A percentile compares a stretch with the other conserved stretches of the same genome.
Conservation (phyloP, 805 yeast species). For the Candida glaebosa region DNA sequence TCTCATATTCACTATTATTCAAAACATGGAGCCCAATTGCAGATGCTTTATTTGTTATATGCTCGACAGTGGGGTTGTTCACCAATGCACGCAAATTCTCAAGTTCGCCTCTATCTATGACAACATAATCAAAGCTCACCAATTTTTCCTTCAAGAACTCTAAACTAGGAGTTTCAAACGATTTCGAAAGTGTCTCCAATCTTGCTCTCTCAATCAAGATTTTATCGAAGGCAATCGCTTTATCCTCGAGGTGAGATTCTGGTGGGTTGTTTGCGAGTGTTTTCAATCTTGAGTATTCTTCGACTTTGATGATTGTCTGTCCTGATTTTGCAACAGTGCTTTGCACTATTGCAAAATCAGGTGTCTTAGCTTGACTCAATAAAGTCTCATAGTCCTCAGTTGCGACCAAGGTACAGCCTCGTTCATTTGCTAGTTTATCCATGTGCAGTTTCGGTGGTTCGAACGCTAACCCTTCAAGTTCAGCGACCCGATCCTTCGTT, state of each 20-base stretch:
- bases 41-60: slow-evolving; percentile 6
- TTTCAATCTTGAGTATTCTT: slow-evolving; percentile 6
- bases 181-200: slow-evolving; percentile 10
- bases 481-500: slow-evolving; percentile 14
- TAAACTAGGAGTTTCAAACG: slow-evolving; percentile 20
- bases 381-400: slow-evolving; percentile 3
- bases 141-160: slow-evolving; percentile 20
- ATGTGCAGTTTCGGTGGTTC: not conserved
- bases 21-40: slow-evolving; percentile 14
- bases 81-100: slow-evolving; percentile 2
- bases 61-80: slow-evolving; percentile 7
- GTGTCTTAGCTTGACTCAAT: slow-evolving; percentile 2
- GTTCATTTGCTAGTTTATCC: slow-evolving; percentile 7
- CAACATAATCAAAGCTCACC: slow-evolving; percentile 3
- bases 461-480: not conserved
- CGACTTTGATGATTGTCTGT: slow-evolving; percentile 1
- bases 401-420: slow-evolving; percentile 2
- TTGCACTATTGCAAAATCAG: slow-evolving; percentile 5
- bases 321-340: slow-evolving; percentile 2
- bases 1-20: slow-evolving; percentile 10
- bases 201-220: slow-evolving; percentile 12
- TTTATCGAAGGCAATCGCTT: slow-evolving; percentile 14
- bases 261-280: slow-evolving; percentile 16
- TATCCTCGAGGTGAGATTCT: slow-evolving; percentile 15
- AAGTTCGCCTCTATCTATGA: slow-evolving; percentile 9